Base-by-base conservation (phyloP, 139 green algal species). In the Mychonastes homosphaera region DNA sequence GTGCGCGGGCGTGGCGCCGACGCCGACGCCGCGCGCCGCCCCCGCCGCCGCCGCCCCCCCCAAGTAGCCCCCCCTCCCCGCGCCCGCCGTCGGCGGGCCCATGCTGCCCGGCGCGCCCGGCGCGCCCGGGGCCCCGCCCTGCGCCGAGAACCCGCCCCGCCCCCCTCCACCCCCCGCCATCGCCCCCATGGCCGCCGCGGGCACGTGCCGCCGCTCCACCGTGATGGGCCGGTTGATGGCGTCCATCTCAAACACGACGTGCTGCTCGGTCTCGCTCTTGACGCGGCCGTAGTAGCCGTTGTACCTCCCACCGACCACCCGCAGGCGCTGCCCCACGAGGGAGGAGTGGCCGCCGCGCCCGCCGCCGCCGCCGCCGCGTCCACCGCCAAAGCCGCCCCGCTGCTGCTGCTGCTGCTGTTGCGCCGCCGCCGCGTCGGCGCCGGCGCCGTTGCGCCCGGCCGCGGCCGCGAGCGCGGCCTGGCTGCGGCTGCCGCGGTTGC, bases 231-330 rank as follows among this genome's bases (percentile, higher is more conserved):
- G 80, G 60, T 81, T 85, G 74, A 89, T 79, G 3, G 88, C 91
- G 53, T 96, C 86, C 53, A 96, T 65, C 84, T 96, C 88, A 28
- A 88, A 73, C 16, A 76, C 65, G n/a, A 86, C 71, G 39, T 89
- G 83, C 16, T 84, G 89, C 21, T 69, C 75, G 4, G 84, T 92
- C 48, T 85, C 81, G n/a, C 80, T 75, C 52, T 87, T 77, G 7
- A 96, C 79, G 8, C 79, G 73, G 1, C 88, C 88, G 2, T 66
- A 68, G 76, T 95, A 96, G 29, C 88, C 79, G 44, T 86, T 79
- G 72, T 84, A 91, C 4, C 74, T 78, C 8, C 76, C 76, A 44
- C 75, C 63, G 18, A 43, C 23, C 29, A 82, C 71, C 18, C 56
- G 60, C 26, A 32, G 46, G 1, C 38, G 33, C n/a, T 53, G 45